phyloP scores from a whole-genome alignment of 495 filamentous ascomycete genomes.

The Extremus antarcticus region DNA sequence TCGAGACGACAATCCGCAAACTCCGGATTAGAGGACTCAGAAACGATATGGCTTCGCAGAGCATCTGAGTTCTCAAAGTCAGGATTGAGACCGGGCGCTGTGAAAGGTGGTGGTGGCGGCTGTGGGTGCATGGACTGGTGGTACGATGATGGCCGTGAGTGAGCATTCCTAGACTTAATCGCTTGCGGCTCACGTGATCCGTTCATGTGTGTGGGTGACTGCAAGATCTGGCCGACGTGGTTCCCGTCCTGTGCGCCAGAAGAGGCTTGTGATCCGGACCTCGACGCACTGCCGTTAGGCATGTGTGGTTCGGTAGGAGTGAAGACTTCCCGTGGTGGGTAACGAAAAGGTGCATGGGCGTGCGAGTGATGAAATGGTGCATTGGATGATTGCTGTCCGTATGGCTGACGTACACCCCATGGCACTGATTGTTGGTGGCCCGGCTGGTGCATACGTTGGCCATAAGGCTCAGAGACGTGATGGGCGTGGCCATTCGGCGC shows the following conservation, averaged over 20 bases:
- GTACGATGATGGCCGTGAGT: neutral
- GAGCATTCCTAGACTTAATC: neutral
- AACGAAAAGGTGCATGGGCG: slow-evolving; percentile 3
- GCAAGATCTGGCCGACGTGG: neutral
- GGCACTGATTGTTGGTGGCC: neutral
- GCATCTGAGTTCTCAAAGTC: slow-evolving; percentile 12
- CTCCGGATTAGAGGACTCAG: slow-evolving; percentile 23
- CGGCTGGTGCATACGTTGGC: neutral
- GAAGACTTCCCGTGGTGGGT: slow-evolving; percentile 11
- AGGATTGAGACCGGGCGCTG: neutral
- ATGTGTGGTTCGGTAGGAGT: slow-evolving; percentile 4
- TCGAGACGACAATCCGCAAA: slow-evolving; percentile 27
- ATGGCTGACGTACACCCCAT: slow-evolving; percentile 2
- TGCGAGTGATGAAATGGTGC: slow-evolving; percentile 1
- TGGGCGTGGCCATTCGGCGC: slow-evolving; percentile 22
- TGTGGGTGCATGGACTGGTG: neutral
- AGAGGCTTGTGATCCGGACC: slow-evolving; percentile 8
- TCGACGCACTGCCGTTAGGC: slow-evolving; percentile 4
- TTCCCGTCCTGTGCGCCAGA: neutral
- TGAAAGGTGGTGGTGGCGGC: neutral
- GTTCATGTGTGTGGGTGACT: neutral
- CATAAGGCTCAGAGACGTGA: slow-evolving; percentile 21
- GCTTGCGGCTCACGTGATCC: neutral
- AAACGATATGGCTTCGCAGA: slow-evolving; percentile 21
- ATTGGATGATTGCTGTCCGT: neutral